Evolutionary conservation across 148 eudicot species (phyloP), one percentile per base, ranked within the genome.

Genomic region (Suaeda aralocaspica): DNA sequence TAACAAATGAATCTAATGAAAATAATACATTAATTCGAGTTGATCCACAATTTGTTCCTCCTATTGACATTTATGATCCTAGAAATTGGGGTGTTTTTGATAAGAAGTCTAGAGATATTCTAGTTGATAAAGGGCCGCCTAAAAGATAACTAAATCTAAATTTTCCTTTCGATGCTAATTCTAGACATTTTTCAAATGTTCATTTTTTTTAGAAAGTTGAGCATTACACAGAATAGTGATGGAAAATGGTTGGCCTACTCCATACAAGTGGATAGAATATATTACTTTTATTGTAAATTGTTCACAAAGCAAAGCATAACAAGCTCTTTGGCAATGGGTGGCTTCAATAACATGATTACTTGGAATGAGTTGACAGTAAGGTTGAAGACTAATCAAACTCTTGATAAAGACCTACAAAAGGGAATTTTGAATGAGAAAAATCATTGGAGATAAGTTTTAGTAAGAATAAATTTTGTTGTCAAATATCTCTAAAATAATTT

Each of bases 231-330:
- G 15, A 59, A 5, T 59, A 24, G 31, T 59, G 76, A 77, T 77
- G 66, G 80, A 67, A 68, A 64, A 39, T 79, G 83, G 80, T 57
- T 76, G 28, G 49, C 73, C 16, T 81, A 77, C 63, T 73, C 77
- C 1, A 73, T 69, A 51, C 14, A 70, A 3, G 36, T 68, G 1
- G 64, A 77, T 73, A 80, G 50, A 70, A 66, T 81, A 14, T 81
- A 42, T 77, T 81, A 73, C 66, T 77, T 81, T 74, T 81, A 73
- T 67, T 81, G 78, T 48, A 77, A 81, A 25, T 58, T 81, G 21
- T 69, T 81, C 22, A 67, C 52, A 45, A 9, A 19, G 16, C 39
- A n/a, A 36, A 19, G 13, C 5, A 30, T 6, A 15, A 65, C 19
- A 52, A 66, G 69, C 53, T 16, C 4, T 48, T 52, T 81, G 66